Base-by-base conservation (phyloP, 768 basidiomycete genomes). In the Psilocybe cubensis region DNA sequence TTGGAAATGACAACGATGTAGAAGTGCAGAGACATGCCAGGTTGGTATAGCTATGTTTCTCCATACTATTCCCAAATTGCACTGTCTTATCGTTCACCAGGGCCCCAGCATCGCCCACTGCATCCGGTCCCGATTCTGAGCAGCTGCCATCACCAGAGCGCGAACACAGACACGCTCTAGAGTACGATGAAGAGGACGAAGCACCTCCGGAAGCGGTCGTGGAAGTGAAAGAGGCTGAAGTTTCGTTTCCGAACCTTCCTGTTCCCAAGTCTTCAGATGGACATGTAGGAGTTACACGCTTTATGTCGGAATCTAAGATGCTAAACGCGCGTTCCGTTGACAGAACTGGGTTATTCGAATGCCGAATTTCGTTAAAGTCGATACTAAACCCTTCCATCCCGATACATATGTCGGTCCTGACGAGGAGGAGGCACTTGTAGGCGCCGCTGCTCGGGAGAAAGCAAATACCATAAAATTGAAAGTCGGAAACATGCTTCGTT, bases 401-500 rank as follows among this genome's bases (percentile, higher is more conserved):
- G 88, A 94, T 54, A 89, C 88, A 0, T 95, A 94, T 72, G 79
- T 88, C 44, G 91, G 89, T 18, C 87, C 92, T 17, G 92, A 92
- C 28, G 86, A 87, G 20, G 87, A 84, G 40, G 84, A 88, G 47
- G 65, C 75, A 14, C 78, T 81, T 27, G 77, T 83, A 50, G 80
- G 76, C 9, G 86, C 87, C 55, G 85, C 79, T 12, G 71, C 86
- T 21, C 85, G 87, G 52, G 89, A 92, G 72, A 88, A 87, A 73
- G 89, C 88, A 55, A 91, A 91, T 87, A 81, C 85, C 42, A 88
- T 92, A 66, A 94, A 92, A 69, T 82, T 92, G 47, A 89, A 91
- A 63, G 92, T 97, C 7, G 92, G 94, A 77, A 97, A 97, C 71
- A 96, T 95, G 4, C 81, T 98, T 18, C 83, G 97, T 35, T 99